Base-by-base conservation (phyloP, 225 moss, liverwort and hornwort species). In the Bryoerythrophyllum caledonicum region DNA sequence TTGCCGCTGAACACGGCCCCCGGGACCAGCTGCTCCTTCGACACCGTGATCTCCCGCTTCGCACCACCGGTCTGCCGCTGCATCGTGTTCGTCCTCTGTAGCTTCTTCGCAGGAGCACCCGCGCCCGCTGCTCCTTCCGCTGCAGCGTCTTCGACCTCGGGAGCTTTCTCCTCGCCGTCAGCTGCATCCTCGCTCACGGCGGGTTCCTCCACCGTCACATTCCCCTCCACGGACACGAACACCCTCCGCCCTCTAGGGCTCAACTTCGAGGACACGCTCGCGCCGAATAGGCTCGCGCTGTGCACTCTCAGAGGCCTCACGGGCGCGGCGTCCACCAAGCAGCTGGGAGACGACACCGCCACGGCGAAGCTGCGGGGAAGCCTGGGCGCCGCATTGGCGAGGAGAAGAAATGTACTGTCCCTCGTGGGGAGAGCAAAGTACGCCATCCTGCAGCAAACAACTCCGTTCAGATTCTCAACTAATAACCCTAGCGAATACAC, bases 1-100 rank as follows among this genome's bases (percentile, higher is more conserved):
- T 38, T 87, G 49, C 97, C 97, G 34, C 83, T 75, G 78, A 99
- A 91, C n/a, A 82, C 78, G 6, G 93, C 90, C 60, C 97, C 95
- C 48, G 60, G 67, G 19, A 87, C 77, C 60, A 99, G 52, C 61
- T 91, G 87, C 72, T 99, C 95, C 56, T 41, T 49, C 26, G 82
- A 68, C 46, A 94, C 94, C 0, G 82, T 82, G 38, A 86, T 68
- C 35, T 62, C 76, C 63, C 74, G 81, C 38, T 70, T 84, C 71
- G 60, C 64, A 9, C 83, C 79, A 10, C 79, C 46, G 1, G 68
- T 28, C 21, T 60, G 80, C 12, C 82, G 52, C 78, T 60, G 75
- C 61, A 85, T 0, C 8, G 80, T 80, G 61, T 17, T 59, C 30
- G 60, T 82, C 61, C 82, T 65, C 72, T 70, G 72, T 21, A 85